Conservation (phyloP, 78 protist species). For the Guillardia theta region DNA sequence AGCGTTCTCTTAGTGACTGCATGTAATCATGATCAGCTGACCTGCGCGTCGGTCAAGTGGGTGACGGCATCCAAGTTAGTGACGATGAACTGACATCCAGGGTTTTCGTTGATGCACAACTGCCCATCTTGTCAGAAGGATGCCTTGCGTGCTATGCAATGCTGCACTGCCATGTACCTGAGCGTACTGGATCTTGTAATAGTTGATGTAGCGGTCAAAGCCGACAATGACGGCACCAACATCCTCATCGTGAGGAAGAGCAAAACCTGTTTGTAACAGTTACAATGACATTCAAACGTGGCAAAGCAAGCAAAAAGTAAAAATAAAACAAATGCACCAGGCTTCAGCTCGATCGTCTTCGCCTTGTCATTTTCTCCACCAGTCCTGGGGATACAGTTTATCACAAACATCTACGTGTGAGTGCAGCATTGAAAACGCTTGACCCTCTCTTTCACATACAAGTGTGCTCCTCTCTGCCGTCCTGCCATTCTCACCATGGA, state of each 20-base stretch:
- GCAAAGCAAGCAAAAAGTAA: no score
- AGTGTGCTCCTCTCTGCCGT: not conserved
- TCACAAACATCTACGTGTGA: not conserved
- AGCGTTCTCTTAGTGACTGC: not conserved
- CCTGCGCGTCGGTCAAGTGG: constrained; percentile 49
- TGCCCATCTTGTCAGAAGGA: not conserved
- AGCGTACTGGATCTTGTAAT: constrained; percentile 56
- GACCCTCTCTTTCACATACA: not conserved
- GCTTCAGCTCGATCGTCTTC: constrained; percentile 41
- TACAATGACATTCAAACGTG: no score
- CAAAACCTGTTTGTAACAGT: not conserved
- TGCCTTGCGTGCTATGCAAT: constrained; percentile 51
- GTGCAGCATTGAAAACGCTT: not conserved
- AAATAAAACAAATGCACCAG: no score
- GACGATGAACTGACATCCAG: constrained; percentile 48
- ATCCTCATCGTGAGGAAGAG: constrained; percentile 3
- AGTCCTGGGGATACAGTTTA: not conserved
- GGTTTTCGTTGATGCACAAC: not conserved
- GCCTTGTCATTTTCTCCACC: not conserved
- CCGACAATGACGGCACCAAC: constrained; percentile 59
- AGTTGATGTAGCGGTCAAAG: constrained; percentile 44
- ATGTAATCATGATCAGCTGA: not conserved
- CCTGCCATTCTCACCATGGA: not conserved
- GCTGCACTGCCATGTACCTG: constrained; percentile 42
- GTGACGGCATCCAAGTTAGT: constrained; percentile 63